phyloP scores from a whole-genome alignment of 306 rosid genomes.

The Cyamopsis tetragonoloba region DNA sequence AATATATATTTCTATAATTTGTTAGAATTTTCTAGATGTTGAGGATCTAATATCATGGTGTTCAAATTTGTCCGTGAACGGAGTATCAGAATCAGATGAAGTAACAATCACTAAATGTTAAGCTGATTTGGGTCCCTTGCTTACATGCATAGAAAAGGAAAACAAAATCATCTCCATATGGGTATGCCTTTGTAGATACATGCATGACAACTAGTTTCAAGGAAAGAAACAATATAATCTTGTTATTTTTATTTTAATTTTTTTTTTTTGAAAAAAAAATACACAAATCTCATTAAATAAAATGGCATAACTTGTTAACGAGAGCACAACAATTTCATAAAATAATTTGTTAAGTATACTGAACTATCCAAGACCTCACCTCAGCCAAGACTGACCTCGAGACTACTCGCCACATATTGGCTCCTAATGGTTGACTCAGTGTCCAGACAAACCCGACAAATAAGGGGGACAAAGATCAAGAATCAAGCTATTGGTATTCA shows the following conservation, averaged over 20 bases:
- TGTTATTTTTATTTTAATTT: no score
- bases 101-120: neutral
- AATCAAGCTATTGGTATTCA: no score
- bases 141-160: neutral
- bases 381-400: no score
- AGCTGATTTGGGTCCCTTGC: neutral
- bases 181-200: neutral
- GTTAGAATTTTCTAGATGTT: constrained; percentile 2
- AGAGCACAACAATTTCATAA: no score
- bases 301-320: neutral
- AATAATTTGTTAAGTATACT: no score
- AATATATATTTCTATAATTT: neutral
- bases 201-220: neutral
- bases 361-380: no score
- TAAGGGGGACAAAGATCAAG: no score
- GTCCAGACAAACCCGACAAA: no score
- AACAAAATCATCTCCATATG: neutral
- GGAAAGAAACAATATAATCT: neutral
- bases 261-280: neutral
- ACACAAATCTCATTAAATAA: neutral
- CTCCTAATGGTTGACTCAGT: no score
- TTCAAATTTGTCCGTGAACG: constrained; percentile 20
- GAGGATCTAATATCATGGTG: neutral
- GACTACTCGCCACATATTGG: no score
- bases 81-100: constrained; percentile 1